Evolutionary conservation across 108 stramenopile genomes (phyloP).

Genomic region (Parietichytrium sp.): DNA sequence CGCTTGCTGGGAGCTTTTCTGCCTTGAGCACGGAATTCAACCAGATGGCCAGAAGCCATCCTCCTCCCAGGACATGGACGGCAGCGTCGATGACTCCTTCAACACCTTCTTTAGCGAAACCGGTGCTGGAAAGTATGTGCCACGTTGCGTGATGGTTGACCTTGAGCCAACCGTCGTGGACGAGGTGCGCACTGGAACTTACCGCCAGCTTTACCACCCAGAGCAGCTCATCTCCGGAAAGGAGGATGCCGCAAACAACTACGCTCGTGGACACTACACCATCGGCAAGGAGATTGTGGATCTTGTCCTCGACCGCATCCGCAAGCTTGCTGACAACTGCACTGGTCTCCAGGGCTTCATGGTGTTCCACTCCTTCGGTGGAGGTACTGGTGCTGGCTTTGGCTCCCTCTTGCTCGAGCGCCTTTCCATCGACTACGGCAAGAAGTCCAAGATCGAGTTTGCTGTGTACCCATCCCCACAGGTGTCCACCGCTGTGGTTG

Average conservation of each 20-base stretch:
- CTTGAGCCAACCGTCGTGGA: constrained; percentile 62
- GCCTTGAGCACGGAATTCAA: constrained; percentile 94
- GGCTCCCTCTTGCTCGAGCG: constrained; percentile 57
- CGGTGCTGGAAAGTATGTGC: constrained; percentile 57
- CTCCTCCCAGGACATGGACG: constrained; percentile 48
- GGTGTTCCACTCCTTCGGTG: constrained; percentile 59
- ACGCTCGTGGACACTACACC: constrained; percentile 62
- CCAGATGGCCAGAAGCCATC: constrained; percentile 88
- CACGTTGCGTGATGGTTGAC: constrained; percentile 53
- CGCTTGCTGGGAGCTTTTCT: constrained; percentile 97
- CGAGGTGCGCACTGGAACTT: constrained; percentile 83
- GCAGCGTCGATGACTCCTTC: constrained; percentile 81
- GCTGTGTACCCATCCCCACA: constrained; percentile 79
- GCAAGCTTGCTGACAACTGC: constrained; percentile 64
- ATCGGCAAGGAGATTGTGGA: constrained; percentile 65
- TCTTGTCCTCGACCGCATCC: constrained; percentile 58
- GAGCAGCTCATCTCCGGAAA: constrained; percentile 61
- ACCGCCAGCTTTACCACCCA: constrained; percentile 69
- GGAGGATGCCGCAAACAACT: constrained; percentile 63
- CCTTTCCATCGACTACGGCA: constrained; percentile 56
- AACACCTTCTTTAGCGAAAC: constrained; percentile 71
- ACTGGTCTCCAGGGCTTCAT: constrained; percentile 61
- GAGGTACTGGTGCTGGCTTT: constrained; percentile 58
- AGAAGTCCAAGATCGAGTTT: constrained; percentile 55
- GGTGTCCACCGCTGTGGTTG: constrained; percentile 90